These are phyloP conservation scores for Candida coleopterorum DNA, from an alignment of 805 yeast genomes.

Conservation along the genomic window DNA sequence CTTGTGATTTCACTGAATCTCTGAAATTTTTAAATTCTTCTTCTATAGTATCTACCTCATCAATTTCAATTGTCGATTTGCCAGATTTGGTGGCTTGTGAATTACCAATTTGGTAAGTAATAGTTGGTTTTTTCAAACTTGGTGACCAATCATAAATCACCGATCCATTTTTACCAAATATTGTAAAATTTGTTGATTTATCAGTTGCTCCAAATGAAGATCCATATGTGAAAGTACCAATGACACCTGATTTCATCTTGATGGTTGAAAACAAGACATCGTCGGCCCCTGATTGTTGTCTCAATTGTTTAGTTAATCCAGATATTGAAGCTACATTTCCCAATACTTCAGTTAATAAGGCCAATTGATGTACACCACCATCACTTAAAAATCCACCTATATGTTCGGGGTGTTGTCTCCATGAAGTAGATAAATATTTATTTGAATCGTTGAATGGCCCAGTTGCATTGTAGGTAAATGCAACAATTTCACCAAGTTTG, in stretches of 20 bases:
- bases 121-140: constrained; percentile 31
- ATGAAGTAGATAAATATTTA: constrained; percentile 64
- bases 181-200: constrained; percentile 59
- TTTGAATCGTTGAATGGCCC: constrained; percentile 62
- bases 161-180: constrained; percentile 79
- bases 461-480: constrained; percentile 69
- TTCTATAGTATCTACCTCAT: constrained; percentile 39
- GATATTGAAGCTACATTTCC: constrained; percentile 70
- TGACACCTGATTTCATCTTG: constrained; percentile 53
- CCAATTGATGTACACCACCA: constrained; percentile 96
- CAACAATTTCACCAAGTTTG: constrained; percentile 66
- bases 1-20: constrained; percentile 56
- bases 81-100: constrained; percentile 48
- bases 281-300: constrained; percentile 73
- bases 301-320: constrained; percentile 73
- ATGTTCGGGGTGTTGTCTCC: constrained; percentile 91
- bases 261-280: constrained; percentile 75
- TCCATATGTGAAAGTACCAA: constrained; percentile 86
- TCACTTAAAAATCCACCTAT: constrained; percentile 90
- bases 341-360: constrained; percentile 73
- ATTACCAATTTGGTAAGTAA: constrained; percentile 31
- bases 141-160: constrained; percentile 63
- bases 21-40: constrained; percentile 49
- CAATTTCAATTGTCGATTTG: constrained; percentile 33
- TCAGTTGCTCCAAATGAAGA: constrained; percentile 82